Evolutionary conservation across 139 green algal species (phyloP), one percentile per base, ranked within the genome.

Genomic region (Auxenochlorella protothecoides): DNA sequence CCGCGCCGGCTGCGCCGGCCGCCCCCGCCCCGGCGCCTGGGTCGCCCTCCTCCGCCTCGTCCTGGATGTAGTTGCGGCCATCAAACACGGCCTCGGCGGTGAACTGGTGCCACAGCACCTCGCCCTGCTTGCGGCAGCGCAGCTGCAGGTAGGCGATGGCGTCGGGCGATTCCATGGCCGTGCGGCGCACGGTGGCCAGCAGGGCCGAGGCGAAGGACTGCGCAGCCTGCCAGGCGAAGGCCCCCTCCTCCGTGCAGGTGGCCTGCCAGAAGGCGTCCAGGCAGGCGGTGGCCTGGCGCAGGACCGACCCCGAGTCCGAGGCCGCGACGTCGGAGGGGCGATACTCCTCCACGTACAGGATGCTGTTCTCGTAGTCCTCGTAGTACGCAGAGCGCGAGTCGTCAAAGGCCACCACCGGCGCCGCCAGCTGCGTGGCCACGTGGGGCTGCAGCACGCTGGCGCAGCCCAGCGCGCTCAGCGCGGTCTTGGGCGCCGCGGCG

Each of bases 321-420:
- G 66, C 11, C 53, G 12, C n/a, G 15, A 72, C 66, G 77, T 82
- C 77, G 1, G 78, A 79, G 53, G 73, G 73, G 61, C 73, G 59
- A 16, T 83, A 83, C 69, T 83, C 78, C 11, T 77, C 73, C 53
- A 83, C 69, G 53, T 74, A 79, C 57, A 83, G 68, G n/a, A 83
- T 27, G 63, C 54, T 78, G 55, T 68, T 59, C 7, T 63, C 55
- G 57, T 83, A 83, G 54, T 78, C 69, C 2, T 68, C 27, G 9
- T 57, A 8, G 61, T 81, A 81, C 8, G 77, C 73, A 55, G 78
- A 72, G 68, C 69, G 68, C 13, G 59, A 78, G 67, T 83, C 78
- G 66, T 83, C 78, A 51, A 83, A 57, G 53, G 67, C 79, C 55
- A 83, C 72, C 6, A 79, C 55, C 11, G 78, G 78, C 56, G 65